Percentiles rank a stretch among this genome's conserved stretches.
These are phyloP conservation scores for Starmera dryadoides DNA, from an alignment of 805 yeast genomes.

Conservation along the genomic window DNA sequence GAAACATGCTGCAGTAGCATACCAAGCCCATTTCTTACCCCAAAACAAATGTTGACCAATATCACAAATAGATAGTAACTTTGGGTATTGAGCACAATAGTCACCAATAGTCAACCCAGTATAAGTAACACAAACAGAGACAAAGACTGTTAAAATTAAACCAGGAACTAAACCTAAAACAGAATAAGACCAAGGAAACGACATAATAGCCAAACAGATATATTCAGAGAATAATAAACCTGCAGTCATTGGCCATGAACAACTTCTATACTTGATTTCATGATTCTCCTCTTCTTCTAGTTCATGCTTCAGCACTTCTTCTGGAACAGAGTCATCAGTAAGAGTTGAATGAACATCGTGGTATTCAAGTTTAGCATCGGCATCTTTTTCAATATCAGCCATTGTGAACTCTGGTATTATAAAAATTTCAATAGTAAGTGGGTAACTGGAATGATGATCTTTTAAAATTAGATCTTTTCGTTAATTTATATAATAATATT, in stretches of 20 bases:
- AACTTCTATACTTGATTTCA: constrained; percentile 39
- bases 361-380: too few species aligned
- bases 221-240: constrained; percentile 55
- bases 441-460: too few species aligned
- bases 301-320: constrained; percentile 11
- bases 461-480: too few species aligned
- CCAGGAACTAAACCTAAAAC: constrained; percentile 55
- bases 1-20: constrained; percentile 48
- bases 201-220: constrained; percentile 55
- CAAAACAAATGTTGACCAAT: constrained; percentile 52
- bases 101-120: constrained; percentile 50
- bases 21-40: constrained; percentile 46
- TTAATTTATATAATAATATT: too few species aligned
- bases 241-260: constrained; percentile 54
- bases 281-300: constrained; percentile 15
- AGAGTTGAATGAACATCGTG: neutral
- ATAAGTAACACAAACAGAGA: constrained; percentile 43
- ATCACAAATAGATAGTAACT: constrained; percentile 45
- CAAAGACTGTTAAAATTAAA: constrained; percentile 43
- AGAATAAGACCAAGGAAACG: constrained; percentile 62
- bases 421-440: too few species aligned
- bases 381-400: too few species aligned
- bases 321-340: constrained; percentile 9
- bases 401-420: too few species aligned
- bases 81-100: constrained; percentile 47